Conservation (phyloP, 2,329 filamentous ascomycete genomes). For the Epichloe sibirici region DNA sequence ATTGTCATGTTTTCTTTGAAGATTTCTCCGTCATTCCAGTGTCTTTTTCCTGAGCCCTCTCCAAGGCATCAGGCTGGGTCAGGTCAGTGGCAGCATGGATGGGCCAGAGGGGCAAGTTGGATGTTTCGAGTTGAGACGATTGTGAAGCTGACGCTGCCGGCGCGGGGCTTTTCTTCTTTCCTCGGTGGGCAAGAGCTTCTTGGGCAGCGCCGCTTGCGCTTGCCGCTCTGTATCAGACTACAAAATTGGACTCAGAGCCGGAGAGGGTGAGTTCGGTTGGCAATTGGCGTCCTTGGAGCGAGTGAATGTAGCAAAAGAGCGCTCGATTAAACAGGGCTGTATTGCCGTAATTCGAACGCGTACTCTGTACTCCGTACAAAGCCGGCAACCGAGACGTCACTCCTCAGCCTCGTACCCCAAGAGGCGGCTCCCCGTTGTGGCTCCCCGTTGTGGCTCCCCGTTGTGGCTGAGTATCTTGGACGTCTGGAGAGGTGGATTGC, state of each 20-base stretch:
- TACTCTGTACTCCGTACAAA: too few relatives aligned
- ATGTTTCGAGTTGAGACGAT: neutral
- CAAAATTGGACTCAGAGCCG: neutral
- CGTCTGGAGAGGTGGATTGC: neutral
- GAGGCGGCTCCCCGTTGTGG: neutral
- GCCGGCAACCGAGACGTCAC: neutral
- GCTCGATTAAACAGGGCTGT: neutral
- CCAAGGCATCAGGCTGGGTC: constrained; percentile 25
- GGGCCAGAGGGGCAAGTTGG: constrained; percentile 8
- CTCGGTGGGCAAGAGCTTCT: neutral
- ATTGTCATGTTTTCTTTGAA: constrained; percentile 25
- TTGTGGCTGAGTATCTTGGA: neutral
- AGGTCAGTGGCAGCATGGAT: constrained; percentile 23
- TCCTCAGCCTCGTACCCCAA: neutral
- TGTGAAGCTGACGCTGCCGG: neutral
- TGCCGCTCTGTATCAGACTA: constrained; percentile 3
- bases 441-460: neutral
- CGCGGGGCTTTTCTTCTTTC: neutral
- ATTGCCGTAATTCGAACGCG: too few relatives aligned
- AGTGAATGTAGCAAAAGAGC: neutral
- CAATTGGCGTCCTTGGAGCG: neutral
- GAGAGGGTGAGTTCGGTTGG: neutral
- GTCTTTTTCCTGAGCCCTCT: constrained; percentile 19
- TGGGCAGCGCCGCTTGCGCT: constrained; percentile 5
- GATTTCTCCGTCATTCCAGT: constrained; percentile 8